Percentiles rank a stretch among this genome's conserved stretches.
phyloP scores from a whole-genome alignment of 2,329 filamentous ascomycete species.

The Didymella glomerata region DNA sequence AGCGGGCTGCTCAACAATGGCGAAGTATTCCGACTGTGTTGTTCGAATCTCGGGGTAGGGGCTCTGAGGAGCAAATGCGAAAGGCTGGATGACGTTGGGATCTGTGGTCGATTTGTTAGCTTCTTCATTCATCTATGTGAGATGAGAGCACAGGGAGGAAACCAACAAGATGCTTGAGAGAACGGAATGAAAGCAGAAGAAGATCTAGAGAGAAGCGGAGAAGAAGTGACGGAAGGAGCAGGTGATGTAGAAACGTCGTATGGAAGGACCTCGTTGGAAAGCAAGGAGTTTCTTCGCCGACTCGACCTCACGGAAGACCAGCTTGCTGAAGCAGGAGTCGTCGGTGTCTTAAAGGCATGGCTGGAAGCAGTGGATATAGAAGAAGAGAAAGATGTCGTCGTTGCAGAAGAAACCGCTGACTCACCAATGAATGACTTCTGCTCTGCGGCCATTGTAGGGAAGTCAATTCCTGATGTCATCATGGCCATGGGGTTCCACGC shows the following conservation, averaged over 20 bases:
- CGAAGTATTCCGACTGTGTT: conserved; percentile 54
- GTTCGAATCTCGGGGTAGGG: conserved; percentile 54
- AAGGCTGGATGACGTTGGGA: conserved; percentile 66
- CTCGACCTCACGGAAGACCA: conserved; percentile 32
- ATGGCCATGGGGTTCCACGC: conserved; percentile 67
- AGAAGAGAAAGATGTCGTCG: conserved; percentile 25
- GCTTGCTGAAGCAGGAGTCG: conserved; percentile 53
- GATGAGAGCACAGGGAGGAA: conserved; percentile 32
- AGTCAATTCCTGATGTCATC: conserved; percentile 66
- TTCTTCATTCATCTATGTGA: no score
- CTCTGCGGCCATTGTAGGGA: conserved; percentile 57
- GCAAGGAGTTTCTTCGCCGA: conserved; percentile 36
- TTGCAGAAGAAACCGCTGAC: conserved; percentile 53
- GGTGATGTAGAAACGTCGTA: background rate
- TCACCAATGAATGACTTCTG: conserved; percentile 61
- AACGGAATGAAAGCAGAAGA: background rate
- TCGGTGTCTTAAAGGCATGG: conserved; percentile 45
- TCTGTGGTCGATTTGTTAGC: conserved; percentile 54
- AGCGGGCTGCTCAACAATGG: conserved; percentile 58
- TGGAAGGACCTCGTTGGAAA: conserved; percentile 12
- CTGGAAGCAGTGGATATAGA: conserved; percentile 21
- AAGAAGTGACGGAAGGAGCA: background rate
- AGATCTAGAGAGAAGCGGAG: conserved; percentile 1
- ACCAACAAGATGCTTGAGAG: conserved; percentile 49
- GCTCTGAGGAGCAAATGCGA: conserved; percentile 52